Evolutionary conservation across 306 rosid genomes (phyloP), one percentile per base, ranked within the genome.

Genomic region (Astragalus membranaceus): DNA sequence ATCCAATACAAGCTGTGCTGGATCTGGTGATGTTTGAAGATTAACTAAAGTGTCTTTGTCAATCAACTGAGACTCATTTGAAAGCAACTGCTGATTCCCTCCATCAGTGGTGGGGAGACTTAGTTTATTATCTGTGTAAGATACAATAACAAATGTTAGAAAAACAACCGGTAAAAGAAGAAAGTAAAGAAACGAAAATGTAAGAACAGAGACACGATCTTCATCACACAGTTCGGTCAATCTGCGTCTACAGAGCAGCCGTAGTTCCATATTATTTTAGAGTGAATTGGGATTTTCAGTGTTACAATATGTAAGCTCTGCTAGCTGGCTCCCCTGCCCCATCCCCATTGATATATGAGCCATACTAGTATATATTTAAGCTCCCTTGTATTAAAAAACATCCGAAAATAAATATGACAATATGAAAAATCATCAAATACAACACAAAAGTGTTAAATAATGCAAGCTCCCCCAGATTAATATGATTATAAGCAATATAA

Each of bases 1-100:
- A n/a, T n/a, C n/a, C n/a, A n/a, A n/a, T n/a, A 80, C 85, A 77
- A 78, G 70, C 65, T 83, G 77, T 67, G 89, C 83, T 13, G 90
- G 89, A 49, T 86, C 83, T 9, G 36, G 33, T 7, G 82, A 78
- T 36, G 14, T 23, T 70, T 77, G 73, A 78, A 77, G 88, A 74
- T 49, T 4, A 10, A 51, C 37, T 33, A 76, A 57, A 59, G 80
- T 71, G 74, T 71, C 81, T 26, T 14, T 51, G 43, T 15, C 56
- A 6, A 56, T 46, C 56, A 58, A 50, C 54, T 66, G 51, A 16
- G 43, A 47, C 61, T 64, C 72, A 60, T 73, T 68, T 56, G 57
- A 29, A 64, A 53, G 13, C 57, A 60, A 53, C 39, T 58, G 72
- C 52, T 70, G 64, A 62, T 43, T 63, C 75, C 63, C 67, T 60